These are phyloP conservation scores for Diplodia intermedia DNA, from an alignment of 2,329 filamentous ascomycete genomes.

Conservation along the genomic window DNA sequence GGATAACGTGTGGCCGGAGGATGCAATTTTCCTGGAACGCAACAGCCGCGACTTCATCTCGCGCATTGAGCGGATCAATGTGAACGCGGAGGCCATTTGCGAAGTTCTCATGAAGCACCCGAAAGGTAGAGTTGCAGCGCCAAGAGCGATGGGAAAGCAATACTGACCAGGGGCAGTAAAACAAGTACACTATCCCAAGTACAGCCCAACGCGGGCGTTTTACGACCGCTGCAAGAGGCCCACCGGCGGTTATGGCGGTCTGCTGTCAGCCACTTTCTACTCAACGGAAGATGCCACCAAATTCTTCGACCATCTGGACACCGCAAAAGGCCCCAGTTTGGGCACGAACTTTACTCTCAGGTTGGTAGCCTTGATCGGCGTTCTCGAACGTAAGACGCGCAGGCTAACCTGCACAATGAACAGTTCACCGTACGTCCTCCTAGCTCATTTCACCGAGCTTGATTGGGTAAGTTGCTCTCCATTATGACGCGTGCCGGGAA, in stretches of 20 bases:
- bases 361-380: slow-evolving; percentile 42
- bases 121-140: slow-evolving; percentile 49
- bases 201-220: slow-evolving; percentile 69
- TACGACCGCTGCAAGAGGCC: slow-evolving; percentile 81
- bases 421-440: slow-evolving; percentile 84
- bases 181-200: slow-evolving; percentile 85
- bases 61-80: slow-evolving; percentile 83
- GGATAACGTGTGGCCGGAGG: slow-evolving; percentile 93
- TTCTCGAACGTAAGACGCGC: neutral
- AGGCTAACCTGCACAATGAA: slow-evolving; percentile 33
- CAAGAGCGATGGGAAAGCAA: slow-evolving; percentile 4
- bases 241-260: slow-evolving; percentile 83
- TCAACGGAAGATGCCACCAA: slow-evolving; percentile 71
- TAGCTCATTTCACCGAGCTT: slow-evolving; percentile 90
- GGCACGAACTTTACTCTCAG: slow-evolving; percentile 95
- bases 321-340: slow-evolving; percentile 90
- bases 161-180: slow-evolving; percentile 62
- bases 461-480: slow-evolving; percentile 71
- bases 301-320: slow-evolving; percentile 87
- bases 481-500: slow-evolving; percentile 13
- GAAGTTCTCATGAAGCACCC: slow-evolving; percentile 69
- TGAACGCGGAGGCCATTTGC: slow-evolving; percentile 83
- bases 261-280: slow-evolving; percentile 84
- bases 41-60: slow-evolving; percentile 92
- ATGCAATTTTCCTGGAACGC: slow-evolving; percentile 91